These are phyloP conservation scores for Aspergillus alliaceus DNA, from an alignment of 2,329 filamentous ascomycete species.

Conservation along the genomic window DNA sequence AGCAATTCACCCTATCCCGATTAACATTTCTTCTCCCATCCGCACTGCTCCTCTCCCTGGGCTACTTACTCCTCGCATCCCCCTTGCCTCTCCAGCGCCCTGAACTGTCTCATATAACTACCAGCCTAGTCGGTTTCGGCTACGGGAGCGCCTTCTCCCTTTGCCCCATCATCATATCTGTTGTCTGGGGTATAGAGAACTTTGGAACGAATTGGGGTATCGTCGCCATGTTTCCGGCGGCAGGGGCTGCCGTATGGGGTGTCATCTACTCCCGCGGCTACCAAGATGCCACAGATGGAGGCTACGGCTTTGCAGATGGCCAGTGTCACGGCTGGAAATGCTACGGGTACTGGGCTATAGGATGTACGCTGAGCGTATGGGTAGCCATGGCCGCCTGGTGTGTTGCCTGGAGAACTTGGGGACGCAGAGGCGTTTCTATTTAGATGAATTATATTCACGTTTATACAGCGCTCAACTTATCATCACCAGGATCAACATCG, in stretches of 20 bases:
- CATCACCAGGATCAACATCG: background rate
- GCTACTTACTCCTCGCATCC: conserved; percentile 75
- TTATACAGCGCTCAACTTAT: background rate
- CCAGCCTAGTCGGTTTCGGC: conserved; percentile 79
- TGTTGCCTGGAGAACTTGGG: conserved; percentile 87
- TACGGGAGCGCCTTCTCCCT: conserved; percentile 91
- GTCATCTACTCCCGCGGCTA: conserved; percentile 69
- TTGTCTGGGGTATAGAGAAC: conserved; percentile 98
- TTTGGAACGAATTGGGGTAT: conserved; percentile 99
- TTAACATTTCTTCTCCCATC: conserved; percentile 77
- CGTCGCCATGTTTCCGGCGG: conserved; percentile 84
- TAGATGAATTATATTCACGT: conserved; percentile 23
- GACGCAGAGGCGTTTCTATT: conserved; percentile 70
- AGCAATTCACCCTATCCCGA: conserved; percentile 66
- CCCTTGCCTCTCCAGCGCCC: conserved; percentile 77
- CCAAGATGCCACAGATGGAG: conserved; percentile 44
- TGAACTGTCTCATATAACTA: conserved; percentile 82
- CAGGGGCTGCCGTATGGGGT: conserved; percentile 87
- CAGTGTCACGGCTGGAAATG: conserved; percentile 82
- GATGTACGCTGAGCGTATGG: conserved; percentile 68
- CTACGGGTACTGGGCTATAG: conserved; percentile 90
- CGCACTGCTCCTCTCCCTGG: conserved; percentile 70
- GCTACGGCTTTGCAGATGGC: conserved; percentile 40
- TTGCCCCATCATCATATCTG: conserved; percentile 88
- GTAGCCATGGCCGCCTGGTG: conserved; percentile 70